Evolutionary conservation across 257 asterid species (phyloP), one percentile per base, ranked within the genome.

Genomic region (Paraleonurus japonicus): DNA sequence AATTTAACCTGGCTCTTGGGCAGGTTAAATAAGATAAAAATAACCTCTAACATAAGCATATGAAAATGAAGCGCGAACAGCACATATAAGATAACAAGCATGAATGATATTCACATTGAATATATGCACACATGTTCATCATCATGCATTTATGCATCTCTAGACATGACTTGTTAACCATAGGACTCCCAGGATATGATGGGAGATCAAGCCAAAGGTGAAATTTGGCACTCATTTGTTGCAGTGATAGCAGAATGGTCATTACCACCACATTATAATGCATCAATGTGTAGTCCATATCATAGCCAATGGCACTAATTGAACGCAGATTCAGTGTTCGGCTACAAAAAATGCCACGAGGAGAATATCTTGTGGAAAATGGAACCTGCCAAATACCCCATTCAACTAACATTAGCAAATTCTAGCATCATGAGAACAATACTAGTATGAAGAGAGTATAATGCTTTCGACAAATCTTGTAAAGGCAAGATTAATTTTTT

Each of bases 241-340:
- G 51, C 28, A 63, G 28, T 2, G 5, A 53, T 61, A 55, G 47
- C 27, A 47, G 71, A 50, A 70, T 11, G 20, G 55, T 57, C 6
- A 19, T 76, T 86, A 89, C 96, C 96, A 64, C 79, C 19, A 90
- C 96, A 78, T 88, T 90, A 53, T 90, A 90, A 57, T 90, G 96
- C 74, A 90, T 78, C 75, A 90, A 81, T 13, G 96, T 90, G 82
- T 90, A 90, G 80, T 90, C 96, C 96, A 90, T 90, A 75, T 90
- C 96, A 71, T 90, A 90, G 69, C 96, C 96, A 70, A 90, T 90
- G 54, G 79, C 96, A 76, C 89, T 81, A 30, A 90, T 90, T 35
- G 96, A 90, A 16, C 96, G 86, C 23, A 90, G 65, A 79, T 90
- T 90, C 71, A 90, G 84, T 0, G 95, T 90, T 61, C 96, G 88